Evolutionary conservation across 305 asterid genomes (phyloP).

Genomic region (Fraxinus baroniana): DNA sequence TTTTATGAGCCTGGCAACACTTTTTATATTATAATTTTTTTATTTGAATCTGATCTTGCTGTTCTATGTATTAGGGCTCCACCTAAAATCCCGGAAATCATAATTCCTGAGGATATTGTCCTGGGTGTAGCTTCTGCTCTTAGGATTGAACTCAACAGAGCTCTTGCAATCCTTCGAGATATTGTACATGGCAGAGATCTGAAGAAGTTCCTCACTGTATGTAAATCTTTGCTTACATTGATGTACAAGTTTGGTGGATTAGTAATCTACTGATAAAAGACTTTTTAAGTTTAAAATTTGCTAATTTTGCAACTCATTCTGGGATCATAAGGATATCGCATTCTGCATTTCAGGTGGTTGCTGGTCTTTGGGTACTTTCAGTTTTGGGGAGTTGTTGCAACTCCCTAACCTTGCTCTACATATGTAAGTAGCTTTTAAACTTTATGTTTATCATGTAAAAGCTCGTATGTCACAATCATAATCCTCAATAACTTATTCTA

Average conservation of each 20-base stretch:
- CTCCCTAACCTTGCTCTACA: conserved; percentile 75
- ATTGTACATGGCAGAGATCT: conserved; percentile 77
- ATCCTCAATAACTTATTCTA: not conserved
- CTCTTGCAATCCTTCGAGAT: conserved; percentile 56
- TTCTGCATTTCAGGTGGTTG: conserved; percentile 51
- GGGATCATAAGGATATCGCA: conserved; percentile 3
- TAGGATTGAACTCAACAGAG: conserved; percentile 65
- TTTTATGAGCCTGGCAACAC: not conserved
- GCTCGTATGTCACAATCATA: not conserved
- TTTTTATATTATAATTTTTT: not conserved
- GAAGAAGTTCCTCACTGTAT: conserved; percentile 76
- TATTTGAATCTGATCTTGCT: not conserved
- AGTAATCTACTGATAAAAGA: not conserved
- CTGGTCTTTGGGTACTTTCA: conserved; percentile 71
- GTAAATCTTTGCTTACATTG: not conserved
- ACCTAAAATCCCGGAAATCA: conserved; percentile 71
- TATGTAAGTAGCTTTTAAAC: conserved; percentile 39
- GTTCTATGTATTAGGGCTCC: conserved; percentile 54
- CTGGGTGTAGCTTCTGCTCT: conserved; percentile 71
- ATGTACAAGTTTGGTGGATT: not conserved
- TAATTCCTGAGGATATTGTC: conserved; percentile 68
- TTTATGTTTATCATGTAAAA: not conserved
- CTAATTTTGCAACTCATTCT: not conserved
- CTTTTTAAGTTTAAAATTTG: not conserved
- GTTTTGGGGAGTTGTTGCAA: conserved; percentile 66